Percentiles rank a stretch among this genome's conserved stretches.
Conservation (phyloP, 306 rosid species). For the Cyamopsis tetragonoloba region DNA sequence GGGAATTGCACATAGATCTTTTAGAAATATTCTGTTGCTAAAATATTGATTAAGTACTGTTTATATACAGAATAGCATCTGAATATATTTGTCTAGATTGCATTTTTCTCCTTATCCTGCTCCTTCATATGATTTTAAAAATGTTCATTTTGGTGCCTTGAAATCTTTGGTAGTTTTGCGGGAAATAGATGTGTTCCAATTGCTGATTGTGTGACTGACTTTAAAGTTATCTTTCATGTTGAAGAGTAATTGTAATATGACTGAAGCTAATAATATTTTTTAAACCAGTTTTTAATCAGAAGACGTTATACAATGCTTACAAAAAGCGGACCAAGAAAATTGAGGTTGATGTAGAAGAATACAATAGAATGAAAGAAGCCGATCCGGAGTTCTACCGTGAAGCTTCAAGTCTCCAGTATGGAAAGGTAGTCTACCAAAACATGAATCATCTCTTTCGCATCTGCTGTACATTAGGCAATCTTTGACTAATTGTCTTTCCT, state of each 20-base stretch:
- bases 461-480: background rate
- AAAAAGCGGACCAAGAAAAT: conserved; percentile 82
- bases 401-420: conserved; percentile 93
- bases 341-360: conserved; percentile 69
- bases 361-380: conserved; percentile 89
- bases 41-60: background rate
- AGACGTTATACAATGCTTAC: conserved; percentile 78
- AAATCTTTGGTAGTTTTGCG: background rate
- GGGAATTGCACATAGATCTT: background rate
- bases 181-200: background rate
- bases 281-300: conserved; percentile 87
- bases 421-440: conserved; percentile 58
- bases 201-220: background rate
- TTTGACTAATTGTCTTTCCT: conserved; percentile 19
- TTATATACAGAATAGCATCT: background rate
- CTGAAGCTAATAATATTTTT: conserved; percentile 15
- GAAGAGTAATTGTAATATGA: background rate
- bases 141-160: background rate
- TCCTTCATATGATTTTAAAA: background rate
- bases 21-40: background rate
- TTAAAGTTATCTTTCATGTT: background rate
- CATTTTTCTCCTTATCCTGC: background rate
- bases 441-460: background rate
- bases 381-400: conserved; percentile 99
- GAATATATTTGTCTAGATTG: background rate